phyloP scores from a whole-genome alignment of 345 rosid species.

The Bruguiera parviflora region DNA sequence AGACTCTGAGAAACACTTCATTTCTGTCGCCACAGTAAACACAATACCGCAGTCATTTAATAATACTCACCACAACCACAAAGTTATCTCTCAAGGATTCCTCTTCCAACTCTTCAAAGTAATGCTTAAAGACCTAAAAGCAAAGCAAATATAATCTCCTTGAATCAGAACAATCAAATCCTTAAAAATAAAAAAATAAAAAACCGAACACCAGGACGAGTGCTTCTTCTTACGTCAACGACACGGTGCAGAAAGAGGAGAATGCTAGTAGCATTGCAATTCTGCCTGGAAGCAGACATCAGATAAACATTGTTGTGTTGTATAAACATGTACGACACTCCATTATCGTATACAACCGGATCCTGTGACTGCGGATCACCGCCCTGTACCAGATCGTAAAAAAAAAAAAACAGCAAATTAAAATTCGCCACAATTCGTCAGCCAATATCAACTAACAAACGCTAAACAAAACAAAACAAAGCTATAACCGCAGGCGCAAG shows the following conservation, averaged over 20 bases:
- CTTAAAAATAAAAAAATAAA: neutral
- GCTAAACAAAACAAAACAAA: too few species aligned
- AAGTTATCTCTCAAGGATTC: conserved; percentile 97
- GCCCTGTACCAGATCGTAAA: neutral
- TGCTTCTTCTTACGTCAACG: conserved; percentile 63
- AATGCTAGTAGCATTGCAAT: conserved; percentile 94
- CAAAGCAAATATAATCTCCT: neutral
- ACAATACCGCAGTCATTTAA: too few species aligned
- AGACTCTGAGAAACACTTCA: neutral
- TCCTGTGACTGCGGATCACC: conserved; percentile 96
- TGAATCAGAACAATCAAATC: neutral
- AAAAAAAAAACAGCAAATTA: neutral
- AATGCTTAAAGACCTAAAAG: conserved; percentile 85
- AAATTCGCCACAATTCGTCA: neutral
- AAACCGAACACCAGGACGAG: neutral
- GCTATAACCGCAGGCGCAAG: too few species aligned
- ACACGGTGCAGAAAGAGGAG: conserved; percentile 84
- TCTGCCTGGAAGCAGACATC: conserved; percentile 88
- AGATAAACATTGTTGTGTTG: conserved; percentile 91
- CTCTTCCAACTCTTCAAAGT: conserved; percentile 94
- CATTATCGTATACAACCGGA: conserved; percentile 92
- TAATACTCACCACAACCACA: conserved; percentile 74
- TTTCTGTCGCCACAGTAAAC: too few species aligned
- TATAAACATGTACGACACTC: conserved; percentile 87
- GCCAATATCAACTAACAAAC: too few species aligned